Conservation (phyloP, 257 asterid genomes). For the Fraxinus quadrangulata region DNA sequence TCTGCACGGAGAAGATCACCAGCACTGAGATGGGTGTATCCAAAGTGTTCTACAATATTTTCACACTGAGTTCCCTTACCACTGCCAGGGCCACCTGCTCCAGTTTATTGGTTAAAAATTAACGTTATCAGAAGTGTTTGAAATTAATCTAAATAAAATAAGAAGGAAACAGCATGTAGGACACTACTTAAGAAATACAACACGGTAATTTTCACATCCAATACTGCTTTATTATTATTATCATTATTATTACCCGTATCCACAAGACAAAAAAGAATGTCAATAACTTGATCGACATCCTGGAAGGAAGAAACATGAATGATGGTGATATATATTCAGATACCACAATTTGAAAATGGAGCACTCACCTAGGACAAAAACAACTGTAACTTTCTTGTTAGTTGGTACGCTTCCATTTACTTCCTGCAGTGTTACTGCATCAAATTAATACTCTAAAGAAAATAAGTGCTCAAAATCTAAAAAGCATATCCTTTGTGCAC, state of each 20-base stretch:
- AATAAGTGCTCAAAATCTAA: neutral
- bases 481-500: neutral
- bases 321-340: neutral
- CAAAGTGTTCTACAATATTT: slow-evolving; percentile 71
- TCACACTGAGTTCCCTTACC: slow-evolving; percentile 97
- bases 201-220: neutral
- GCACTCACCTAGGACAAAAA: slow-evolving; percentile 76
- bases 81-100: slow-evolving; percentile 96
- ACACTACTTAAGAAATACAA: neutral
- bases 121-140: neutral
- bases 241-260: neutral
- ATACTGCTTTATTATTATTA: neutral
- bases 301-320: neutral
- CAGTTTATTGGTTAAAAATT: slow-evolving; percentile 22
- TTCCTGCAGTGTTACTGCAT: slow-evolving; percentile 41
- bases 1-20: slow-evolving; percentile 97
- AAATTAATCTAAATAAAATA: no score
- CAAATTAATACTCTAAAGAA: neutral
- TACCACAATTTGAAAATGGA: slow-evolving; percentile 1
- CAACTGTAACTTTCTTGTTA: slow-evolving; percentile 51
- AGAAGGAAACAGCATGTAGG: neutral
- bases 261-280: neutral
- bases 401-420: slow-evolving; percentile 43
- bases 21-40: slow-evolving; percentile 92
- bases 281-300: neutral